Conservation (phyloP, 495 filamentous ascomycete species). For the Aspergillus wentii region DNA sequence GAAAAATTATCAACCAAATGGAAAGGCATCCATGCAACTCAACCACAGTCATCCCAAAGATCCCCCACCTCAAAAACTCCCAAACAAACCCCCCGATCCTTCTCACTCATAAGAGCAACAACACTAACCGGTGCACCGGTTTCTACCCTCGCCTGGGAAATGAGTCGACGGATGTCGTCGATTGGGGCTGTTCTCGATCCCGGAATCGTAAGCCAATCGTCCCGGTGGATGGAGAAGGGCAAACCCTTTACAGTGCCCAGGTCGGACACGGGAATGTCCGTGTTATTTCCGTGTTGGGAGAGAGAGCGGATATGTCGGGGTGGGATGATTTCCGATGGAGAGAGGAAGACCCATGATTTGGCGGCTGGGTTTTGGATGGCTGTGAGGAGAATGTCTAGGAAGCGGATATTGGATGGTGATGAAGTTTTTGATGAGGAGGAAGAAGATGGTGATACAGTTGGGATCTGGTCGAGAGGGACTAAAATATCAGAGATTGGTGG, state of each 20-base stretch:
- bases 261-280: slow-evolving; percentile 28
- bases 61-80: slow-evolving; percentile 35
- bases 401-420: slow-evolving; percentile 19
- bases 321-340: slow-evolving; percentile 28
- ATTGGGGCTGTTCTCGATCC: slow-evolving; percentile 30
- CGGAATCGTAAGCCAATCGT: slow-evolving; percentile 28
- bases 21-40: too few relatives aligned
- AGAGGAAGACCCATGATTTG: slow-evolving; percentile 41
- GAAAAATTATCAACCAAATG: too few relatives aligned
- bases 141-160: slow-evolving; percentile 15
- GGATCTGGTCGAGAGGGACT: slow-evolving; percentile 30
- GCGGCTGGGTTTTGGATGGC: slow-evolving; percentile 41
- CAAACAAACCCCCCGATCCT: slow-evolving; percentile 17
- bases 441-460: slow-evolving; percentile 33
- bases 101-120: slow-evolving; percentile 29
- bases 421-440: slow-evolving; percentile 15
- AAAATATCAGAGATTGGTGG: slow-evolving; percentile 20
- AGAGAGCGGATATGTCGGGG: slow-evolving; percentile 33
- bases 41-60: slow-evolving; percentile 18
- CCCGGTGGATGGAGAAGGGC: slow-evolving; percentile 18
- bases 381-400: slow-evolving; percentile 40
- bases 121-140: slow-evolving; percentile 16
- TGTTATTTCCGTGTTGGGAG: slow-evolving; percentile 19
- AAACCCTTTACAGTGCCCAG: slow-evolving; percentile 12
- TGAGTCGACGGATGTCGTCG: slow-evolving; percentile 20